Evolutionary conservation across 306 rosid genomes (phyloP), one percentile per base, ranked within the genome.

Genomic region (Pyrus communis): DNA sequence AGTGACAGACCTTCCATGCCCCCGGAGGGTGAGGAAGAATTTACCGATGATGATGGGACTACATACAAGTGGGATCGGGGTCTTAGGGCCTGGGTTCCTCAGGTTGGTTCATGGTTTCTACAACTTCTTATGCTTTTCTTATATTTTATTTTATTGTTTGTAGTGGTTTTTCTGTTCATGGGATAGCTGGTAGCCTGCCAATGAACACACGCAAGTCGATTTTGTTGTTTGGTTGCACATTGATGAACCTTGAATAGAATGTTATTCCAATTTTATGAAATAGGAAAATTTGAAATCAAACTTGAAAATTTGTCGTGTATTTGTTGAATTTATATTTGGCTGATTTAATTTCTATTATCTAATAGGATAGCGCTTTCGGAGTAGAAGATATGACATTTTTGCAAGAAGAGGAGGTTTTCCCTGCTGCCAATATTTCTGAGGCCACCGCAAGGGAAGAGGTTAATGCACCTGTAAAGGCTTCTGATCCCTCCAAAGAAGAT

Each of bases 11-110:
- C 98, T 83, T 87, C 83, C 0, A 91, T 97, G 0, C 98, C 99
- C 23, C 98, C 98, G 15, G 98, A 95, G 76, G 97, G 96, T 65
- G 98, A 91, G 85, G 91, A 95, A 78, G 99, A 95, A 70, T 95
- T 95, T 86, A 89, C 88, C 1, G 99, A 95, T 81, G 99, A 95
- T 54, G 98, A 95, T 74, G 99, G 99, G 78, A 92, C 98, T 69
- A 81, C 55, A 42, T 95, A 95, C 82, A 95, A 87, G 77, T 95
- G 99, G 99, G 89, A 91, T 58, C 85, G 84, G 64, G 86, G 70
- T 79, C 84, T 91, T 60, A 88, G 96, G 80, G 97, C 81, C 13
- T 95, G 97, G 99, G 89, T 89, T 80, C 99, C 99, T 51, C 93
- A 95, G 93, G 99, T 95, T 63, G 74, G 86, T 84, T 52, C 80